Evolutionary conservation across 345 rosid species (phyloP).

Genomic region (Kandelia obovata): DNA sequence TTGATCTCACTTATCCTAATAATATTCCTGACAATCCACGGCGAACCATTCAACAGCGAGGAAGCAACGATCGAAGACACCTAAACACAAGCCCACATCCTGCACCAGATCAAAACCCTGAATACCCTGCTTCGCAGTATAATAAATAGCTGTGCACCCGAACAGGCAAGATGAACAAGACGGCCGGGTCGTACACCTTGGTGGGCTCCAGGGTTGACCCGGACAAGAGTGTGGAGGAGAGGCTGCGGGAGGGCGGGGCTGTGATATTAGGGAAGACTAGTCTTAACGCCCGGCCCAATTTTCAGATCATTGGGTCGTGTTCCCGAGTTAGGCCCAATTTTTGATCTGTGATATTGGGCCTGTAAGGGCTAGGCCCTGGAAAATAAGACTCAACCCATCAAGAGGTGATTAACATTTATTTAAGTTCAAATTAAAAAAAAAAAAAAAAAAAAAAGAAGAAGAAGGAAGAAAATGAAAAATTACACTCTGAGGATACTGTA

Average conservation of each 20-base stretch:
- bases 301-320: background rate
- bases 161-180: slow-evolving; percentile 26
- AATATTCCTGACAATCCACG: background rate
- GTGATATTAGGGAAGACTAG: slow-evolving; percentile 38
- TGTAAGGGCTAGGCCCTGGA: too few species aligned
- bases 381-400: too few species aligned
- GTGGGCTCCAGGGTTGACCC: slow-evolving; percentile 30
- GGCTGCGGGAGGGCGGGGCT: slow-evolving; percentile 35
- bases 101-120: background rate
- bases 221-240: slow-evolving; percentile 31
- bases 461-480: too few species aligned
- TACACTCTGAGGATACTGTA: too few species aligned
- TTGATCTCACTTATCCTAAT: background rate
- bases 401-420: too few species aligned
- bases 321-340: slow-evolving; percentile 13
- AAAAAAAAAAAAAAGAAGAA: too few species aligned
- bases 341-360: slow-evolving; percentile 6
- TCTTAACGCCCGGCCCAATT: slow-evolving; percentile 28
- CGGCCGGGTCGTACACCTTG: slow-evolving; percentile 37
- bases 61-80: slow-evolving; percentile 4
- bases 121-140: slow-evolving; percentile 2
- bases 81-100: background rate
- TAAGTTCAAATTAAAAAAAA: too few species aligned
- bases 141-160: background rate
- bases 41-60: background rate